phyloP scores from a whole-genome alignment of 805 yeast species.

The Saccharomycopsis sp. region DNA sequence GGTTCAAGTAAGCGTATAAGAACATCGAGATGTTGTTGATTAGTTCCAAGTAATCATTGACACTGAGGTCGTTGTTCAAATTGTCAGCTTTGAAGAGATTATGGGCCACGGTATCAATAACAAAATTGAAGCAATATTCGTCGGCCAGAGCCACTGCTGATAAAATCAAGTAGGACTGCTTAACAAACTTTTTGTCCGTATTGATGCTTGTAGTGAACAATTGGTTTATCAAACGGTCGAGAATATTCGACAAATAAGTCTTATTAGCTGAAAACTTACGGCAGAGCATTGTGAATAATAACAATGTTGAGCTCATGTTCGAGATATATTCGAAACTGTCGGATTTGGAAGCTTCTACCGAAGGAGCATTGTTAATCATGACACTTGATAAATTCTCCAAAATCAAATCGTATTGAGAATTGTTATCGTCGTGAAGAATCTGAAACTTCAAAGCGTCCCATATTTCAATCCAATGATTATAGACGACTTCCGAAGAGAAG shows the following conservation, averaged over 20 bases:
- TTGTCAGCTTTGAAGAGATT: conserved; percentile 25
- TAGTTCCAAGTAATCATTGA: conserved; percentile 52
- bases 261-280: conserved; percentile 29
- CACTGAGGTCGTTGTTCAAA: conserved; percentile 33
- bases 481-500: conserved; percentile 44
- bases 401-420: conserved; percentile 24
- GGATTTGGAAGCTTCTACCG: conserved; percentile 34
- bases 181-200: conserved; percentile 45
- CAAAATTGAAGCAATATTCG: conserved; percentile 37
- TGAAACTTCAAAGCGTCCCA: conserved; percentile 91
- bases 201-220: conserved; percentile 37
- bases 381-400: conserved; percentile 1
- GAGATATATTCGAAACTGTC: conserved; percentile 34
- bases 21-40: conserved; percentile 57
- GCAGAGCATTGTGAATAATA: conserved; percentile 40
- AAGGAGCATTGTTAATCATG: conserved; percentile 22
- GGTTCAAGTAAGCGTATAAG: conserved; percentile 40
- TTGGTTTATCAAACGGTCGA: conserved; percentile 40
- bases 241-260: conserved; percentile 31
- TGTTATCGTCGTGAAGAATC: conserved; percentile 68
- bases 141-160: conserved; percentile 49
- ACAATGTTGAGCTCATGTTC: conserved; percentile 32
- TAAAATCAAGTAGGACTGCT: conserved; percentile 57
- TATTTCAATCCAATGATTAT: conserved; percentile 59
- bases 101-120: conserved; percentile 30